Base-by-base conservation (phyloP, 1,284 basidiomycete species). In the Ceratobasidium sp. region DNA sequence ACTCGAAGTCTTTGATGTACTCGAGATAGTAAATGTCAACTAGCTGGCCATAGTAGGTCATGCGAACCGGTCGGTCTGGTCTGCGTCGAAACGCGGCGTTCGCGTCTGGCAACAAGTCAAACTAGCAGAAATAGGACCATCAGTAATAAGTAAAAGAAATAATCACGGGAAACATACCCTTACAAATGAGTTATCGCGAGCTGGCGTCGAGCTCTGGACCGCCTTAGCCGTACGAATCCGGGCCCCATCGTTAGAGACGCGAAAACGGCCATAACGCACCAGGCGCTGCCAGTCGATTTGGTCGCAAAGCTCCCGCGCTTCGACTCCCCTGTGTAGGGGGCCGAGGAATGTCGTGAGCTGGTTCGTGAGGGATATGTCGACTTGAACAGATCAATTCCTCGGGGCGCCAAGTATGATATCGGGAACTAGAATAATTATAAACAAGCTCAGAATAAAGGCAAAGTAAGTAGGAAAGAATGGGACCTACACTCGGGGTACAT, bases 401-500 rank as follows among this genome's bases (percentile, higher is more conserved):
- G 40, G 40, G 8, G 40, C 7, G 8, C 40, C 40, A 43, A 43
- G 40, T 43, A 43, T 43, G 8, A 43, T 43, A 6, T 9, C 40
- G 7, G 40, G 40, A 43, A 43, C 40, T 43, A 9, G 8, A 43
- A 6, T 43, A 1, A 11, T 6, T 4, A 43, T 43, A 13, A 25
- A 56, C 7, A 2, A 22, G n/a, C n/a, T n/a, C n/a, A n/a, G n/a
- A n/a, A n/a, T n/a, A n/a, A n/a, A n/a, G n/a, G n/a, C n/a, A n/a
- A n/a, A n/a, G n/a, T n/a, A n/a, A n/a, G n/a, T n/a, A n/a, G n/a
- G n/a, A n/a, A n/a, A n/a, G n/a, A n/a, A n/a, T n/a, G 11, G 29
- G 1, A 57, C 68, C 44, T 46, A 70, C 68, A 70, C n/a, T 57
- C 54, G 22, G 40, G 68, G 34, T 70, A 56, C n/a, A 56, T 7